Evolutionary conservation across 2,329 filamentous ascomycete genomes (phyloP).

Genomic region (Bipolaris cookei): DNA sequence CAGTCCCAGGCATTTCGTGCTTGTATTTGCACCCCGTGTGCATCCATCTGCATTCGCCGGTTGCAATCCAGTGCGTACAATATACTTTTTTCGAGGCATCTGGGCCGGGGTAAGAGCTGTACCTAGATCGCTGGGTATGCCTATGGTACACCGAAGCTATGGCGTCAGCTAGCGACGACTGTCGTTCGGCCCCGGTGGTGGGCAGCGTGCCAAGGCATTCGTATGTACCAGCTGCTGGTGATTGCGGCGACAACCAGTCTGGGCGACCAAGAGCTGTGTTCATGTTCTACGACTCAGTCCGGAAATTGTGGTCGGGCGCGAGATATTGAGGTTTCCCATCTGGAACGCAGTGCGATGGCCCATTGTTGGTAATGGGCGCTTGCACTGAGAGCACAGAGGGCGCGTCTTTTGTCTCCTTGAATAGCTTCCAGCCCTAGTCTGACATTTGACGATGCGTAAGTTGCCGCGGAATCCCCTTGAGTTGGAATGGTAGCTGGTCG

Average conservation of each 20-base stretch:
- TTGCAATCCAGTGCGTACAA: slow-evolving; percentile 89
- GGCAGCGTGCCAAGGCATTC: background rate
- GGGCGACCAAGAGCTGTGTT: background rate
- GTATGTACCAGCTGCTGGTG: background rate
- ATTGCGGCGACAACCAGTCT: background rate
- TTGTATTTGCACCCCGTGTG: slow-evolving; percentile 89
- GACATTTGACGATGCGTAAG: slow-evolving; percentile 38
- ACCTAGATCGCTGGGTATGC: slow-evolving; percentile 37
- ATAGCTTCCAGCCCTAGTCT: slow-evolving; percentile 34
- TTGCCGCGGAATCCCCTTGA: slow-evolving; percentile 47
- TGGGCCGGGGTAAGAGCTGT: slow-evolving; percentile 50
- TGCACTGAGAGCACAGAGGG: slow-evolving; percentile 17
- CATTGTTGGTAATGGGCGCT: background rate
- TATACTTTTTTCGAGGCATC: slow-evolving; percentile 68
- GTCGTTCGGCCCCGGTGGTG: background rate
- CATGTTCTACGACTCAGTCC: background rate
- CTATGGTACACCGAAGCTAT: slow-evolving; percentile 36
- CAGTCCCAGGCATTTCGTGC: slow-evolving; percentile 84
- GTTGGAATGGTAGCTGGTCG: slow-evolving; percentile 53
- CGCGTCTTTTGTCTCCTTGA: slow-evolving; percentile 23
- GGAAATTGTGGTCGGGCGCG: slow-evolving; percentile 30
- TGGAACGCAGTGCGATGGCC: background rate
- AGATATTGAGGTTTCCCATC: slow-evolving; percentile 13
- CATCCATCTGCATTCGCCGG: slow-evolving; percentile 81
- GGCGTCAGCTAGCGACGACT: slow-evolving; percentile 28